Percentiles rank a stretch among this genome's conserved stretches.
These are phyloP conservation scores for Porodaedalea pini DNA, from an alignment of 1,284 basidiomycete genomes.

Conservation along the genomic window DNA sequence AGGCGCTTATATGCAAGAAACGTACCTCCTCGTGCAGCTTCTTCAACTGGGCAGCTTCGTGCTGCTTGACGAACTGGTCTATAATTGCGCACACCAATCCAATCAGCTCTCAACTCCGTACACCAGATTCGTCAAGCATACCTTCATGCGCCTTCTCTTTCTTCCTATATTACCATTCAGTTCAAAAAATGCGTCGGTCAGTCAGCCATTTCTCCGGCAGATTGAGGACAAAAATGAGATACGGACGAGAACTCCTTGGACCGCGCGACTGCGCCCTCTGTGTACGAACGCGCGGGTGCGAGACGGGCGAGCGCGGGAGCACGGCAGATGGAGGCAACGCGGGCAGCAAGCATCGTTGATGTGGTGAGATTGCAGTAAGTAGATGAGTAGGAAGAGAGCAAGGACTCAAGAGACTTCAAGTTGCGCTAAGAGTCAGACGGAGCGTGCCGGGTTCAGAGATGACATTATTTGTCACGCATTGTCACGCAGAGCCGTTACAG, in stretches of 20 bases:
- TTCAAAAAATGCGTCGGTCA: neutral
- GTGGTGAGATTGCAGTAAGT: neutral
- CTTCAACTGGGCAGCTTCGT: constrained; percentile 51
- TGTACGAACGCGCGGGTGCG: constrained; percentile 15
- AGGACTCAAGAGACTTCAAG: no score
- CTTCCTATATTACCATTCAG: constrained; percentile 42
- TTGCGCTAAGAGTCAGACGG: no score
- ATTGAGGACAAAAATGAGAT: neutral
- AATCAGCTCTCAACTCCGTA: neutral
- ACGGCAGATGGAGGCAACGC: constrained; percentile 5
- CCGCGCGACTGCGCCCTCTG: constrained; percentile 21
- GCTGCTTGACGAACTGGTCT: constrained; percentile 60
- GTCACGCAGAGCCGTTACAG: no score
- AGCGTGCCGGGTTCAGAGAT: no score
- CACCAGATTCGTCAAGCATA: constrained; percentile 26
- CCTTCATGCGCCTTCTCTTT: constrained; percentile 75
- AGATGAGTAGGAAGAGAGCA: constrained; percentile 6
- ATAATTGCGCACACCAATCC: constrained; percentile 16
- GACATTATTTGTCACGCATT: no score
- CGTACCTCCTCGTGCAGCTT: constrained; percentile 57
- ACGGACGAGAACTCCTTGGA: constrained; percentile 23
- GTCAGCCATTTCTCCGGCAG: neutral
- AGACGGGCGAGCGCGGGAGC: constrained; percentile 8
- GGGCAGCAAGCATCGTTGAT: constrained; percentile 19
- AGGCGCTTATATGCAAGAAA: constrained; percentile 3